Conservation (phyloP, 2,329 filamentous ascomycete species). For the Fonsecaea pedrosoi region DNA sequence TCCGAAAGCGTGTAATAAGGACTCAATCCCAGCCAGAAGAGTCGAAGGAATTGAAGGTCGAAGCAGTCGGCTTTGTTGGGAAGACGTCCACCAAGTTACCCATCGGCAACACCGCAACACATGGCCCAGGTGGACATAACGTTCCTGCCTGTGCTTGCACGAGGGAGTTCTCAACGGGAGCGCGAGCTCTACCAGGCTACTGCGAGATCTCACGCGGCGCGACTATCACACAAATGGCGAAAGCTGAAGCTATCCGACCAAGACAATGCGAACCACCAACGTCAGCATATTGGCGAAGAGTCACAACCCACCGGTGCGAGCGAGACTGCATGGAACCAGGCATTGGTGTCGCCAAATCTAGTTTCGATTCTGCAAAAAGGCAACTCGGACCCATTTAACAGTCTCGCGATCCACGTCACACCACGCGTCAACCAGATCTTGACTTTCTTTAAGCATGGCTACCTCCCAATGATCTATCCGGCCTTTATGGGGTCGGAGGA, state of each 20-base stretch:
- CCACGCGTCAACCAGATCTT: constrained; percentile 18
- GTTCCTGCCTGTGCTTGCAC: constrained; percentile 9
- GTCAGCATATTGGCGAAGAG: not conserved
- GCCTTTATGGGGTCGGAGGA: constrained; percentile 8
- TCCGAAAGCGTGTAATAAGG: not conserved
- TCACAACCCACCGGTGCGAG: not conserved
- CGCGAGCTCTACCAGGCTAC: constrained; percentile 7
- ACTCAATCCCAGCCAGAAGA: not conserved
- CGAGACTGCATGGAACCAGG: not conserved
- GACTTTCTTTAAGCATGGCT: constrained; percentile 10
- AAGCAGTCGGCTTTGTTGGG: not conserved
- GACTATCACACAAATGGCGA: constrained; percentile 10
- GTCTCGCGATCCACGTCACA: constrained; percentile 1
- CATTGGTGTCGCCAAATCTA: not conserved
- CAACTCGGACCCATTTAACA: constrained; percentile 15
- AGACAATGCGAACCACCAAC: not conserved
- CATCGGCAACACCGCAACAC: not conserved
- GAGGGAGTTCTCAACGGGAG: constrained; percentile 7
- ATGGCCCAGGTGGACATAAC: constrained; percentile 2
- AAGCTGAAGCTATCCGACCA: not conserved
- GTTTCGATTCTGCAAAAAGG: constrained; percentile 8
- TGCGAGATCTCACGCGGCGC: constrained; percentile 13
- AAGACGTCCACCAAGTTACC: not conserved
- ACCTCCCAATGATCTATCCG: constrained; percentile 8
- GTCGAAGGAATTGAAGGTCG: not conserved